Conservation (phyloP, 306 rosid species). For the Carpinus viminea region DNA sequence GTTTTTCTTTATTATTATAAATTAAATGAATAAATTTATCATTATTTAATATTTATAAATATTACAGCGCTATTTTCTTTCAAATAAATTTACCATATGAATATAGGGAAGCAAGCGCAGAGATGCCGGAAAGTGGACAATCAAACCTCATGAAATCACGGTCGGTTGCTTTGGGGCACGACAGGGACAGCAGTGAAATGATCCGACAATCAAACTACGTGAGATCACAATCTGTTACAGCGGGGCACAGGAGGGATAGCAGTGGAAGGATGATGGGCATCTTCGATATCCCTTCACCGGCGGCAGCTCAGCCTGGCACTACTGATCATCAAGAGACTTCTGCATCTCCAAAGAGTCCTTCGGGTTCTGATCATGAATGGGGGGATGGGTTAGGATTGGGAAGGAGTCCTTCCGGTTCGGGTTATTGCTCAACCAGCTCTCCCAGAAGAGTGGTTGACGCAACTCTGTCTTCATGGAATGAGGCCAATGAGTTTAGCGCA, state of each 20-base stretch:
- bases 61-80: too few relatives aligned
- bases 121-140: neutral
- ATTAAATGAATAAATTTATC: too few relatives aligned
- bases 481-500: neutral
- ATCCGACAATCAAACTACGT: neutral
- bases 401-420: neutral
- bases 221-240: neutral
- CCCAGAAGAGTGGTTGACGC: neutral
- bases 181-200: neutral
- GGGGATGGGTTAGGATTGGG: neutral
- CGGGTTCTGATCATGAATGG: neutral
- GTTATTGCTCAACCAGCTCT: neutral
- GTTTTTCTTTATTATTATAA: neutral
- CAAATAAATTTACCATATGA: neutral
- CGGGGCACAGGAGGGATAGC: neutral
- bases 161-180: neutral
- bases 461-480: neutral
- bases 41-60: too few relatives aligned
- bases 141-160: neutral
- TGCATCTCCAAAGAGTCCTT: too few relatives aligned
- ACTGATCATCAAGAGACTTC: too few relatives aligned
- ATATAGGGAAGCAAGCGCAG: neutral
- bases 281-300: neutral
- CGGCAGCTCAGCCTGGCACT: neutral
- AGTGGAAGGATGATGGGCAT: neutral